phyloP scores from a whole-genome alignment of 352 stramenopile genomes.

The Thalassiosira mediterranea region DNA sequence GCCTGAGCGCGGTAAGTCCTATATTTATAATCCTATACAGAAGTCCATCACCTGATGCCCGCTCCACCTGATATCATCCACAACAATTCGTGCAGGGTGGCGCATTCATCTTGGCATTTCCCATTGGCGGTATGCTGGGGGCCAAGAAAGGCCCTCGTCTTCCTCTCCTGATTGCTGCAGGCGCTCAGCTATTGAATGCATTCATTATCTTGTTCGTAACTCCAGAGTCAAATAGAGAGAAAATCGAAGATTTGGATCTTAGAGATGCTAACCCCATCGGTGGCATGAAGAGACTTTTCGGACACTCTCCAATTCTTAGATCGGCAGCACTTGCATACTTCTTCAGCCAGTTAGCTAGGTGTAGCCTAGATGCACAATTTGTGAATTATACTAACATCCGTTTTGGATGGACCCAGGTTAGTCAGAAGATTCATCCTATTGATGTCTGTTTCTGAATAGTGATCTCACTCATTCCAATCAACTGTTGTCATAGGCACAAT shows the following conservation, averaged over 20 bases:
- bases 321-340: slow-evolving; percentile 30
- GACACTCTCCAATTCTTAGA: slow-evolving; percentile 31
- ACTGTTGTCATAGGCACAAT: slow-evolving; percentile 19
- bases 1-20: slow-evolving; percentile 7
- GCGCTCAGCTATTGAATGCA: slow-evolving; percentile 29
- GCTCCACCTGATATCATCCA: no score
- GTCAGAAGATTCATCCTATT: background rate
- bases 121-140: slow-evolving; percentile 15
- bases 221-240: slow-evolving; percentile 37
- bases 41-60: no score
- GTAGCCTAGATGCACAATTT: slow-evolving; percentile 48
- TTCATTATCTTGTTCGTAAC: slow-evolving; percentile 47
- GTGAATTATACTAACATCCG: slow-evolving; percentile 40
- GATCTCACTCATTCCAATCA: no score
- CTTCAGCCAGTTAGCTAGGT: slow-evolving; percentile 30
- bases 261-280: slow-evolving; percentile 37
- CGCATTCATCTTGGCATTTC: slow-evolving; percentile 39
- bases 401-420: slow-evolving; percentile 46
- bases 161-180: slow-evolving; percentile 22
- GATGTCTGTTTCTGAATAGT: background rate
- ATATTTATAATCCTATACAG: no score
- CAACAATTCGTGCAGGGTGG: slow-evolving; percentile 8
- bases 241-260: slow-evolving; percentile 21
- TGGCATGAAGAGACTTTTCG: slow-evolving; percentile 36
- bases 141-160: slow-evolving; percentile 1